phyloP scores from a whole-genome alignment of 2,329 filamentous ascomycete species.

The Endocalyx cinctus region DNA sequence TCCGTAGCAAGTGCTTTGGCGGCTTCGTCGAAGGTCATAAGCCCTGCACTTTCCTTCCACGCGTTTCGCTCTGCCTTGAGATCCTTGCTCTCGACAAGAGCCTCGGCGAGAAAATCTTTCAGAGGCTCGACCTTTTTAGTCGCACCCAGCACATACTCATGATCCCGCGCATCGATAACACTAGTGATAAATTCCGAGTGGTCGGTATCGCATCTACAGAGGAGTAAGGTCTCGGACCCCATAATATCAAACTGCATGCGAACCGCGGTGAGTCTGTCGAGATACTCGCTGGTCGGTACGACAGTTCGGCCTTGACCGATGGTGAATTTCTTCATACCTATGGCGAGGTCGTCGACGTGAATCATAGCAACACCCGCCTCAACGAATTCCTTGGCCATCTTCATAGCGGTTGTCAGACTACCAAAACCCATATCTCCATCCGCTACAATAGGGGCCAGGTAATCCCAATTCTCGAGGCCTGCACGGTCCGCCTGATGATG shows the following conservation, averaged over 20 bases:
- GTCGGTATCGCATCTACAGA: constrained; percentile 33
- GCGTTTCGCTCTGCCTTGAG: constrained; percentile 21
- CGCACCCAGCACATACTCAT: constrained; percentile 33
- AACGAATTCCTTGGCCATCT: constrained; percentile 36
- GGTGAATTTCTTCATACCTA: constrained; percentile 39
- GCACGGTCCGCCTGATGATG: constrained; percentile 24
- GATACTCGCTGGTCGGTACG: constrained; percentile 34
- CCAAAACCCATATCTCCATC: constrained; percentile 40
- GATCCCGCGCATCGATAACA: constrained; percentile 31
- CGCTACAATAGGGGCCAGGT: constrained; percentile 34
- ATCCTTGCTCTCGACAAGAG: constrained; percentile 18
- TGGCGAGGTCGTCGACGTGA: constrained; percentile 37
- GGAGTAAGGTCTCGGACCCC: constrained; percentile 32
- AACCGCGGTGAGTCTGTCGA: constrained; percentile 29
- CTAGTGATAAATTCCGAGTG: constrained; percentile 34
- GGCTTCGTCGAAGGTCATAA: constrained; percentile 31
- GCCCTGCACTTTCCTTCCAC: constrained; percentile 26
- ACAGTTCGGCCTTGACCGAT: constrained; percentile 34
- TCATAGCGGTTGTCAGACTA: constrained; percentile 32
- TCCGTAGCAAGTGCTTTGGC: constrained; percentile 22
- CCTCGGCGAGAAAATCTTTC: constrained; percentile 17
- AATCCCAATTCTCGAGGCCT: constrained; percentile 32
- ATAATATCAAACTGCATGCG: constrained; percentile 36
- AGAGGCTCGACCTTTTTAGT: constrained; percentile 26
- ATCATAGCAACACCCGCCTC: constrained; percentile 38